Percentiles rank a stretch among this genome's conserved stretches.
Evolutionary conservation across 306 rosid species (phyloP).

Genomic region (Lotus japonicus): DNA sequence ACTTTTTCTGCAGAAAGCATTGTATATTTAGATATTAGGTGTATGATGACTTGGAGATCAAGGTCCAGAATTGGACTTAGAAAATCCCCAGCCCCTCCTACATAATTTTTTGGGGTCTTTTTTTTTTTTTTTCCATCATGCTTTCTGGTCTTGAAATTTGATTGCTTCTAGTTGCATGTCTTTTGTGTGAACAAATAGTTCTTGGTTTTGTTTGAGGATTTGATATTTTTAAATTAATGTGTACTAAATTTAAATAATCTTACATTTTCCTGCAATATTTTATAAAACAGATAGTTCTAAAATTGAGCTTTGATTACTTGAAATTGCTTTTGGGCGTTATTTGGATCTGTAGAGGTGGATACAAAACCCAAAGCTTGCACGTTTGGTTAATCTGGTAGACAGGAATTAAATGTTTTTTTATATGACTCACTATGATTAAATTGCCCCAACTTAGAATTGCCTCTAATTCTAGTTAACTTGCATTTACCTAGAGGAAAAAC

Average conservation of each 20-base stretch:
- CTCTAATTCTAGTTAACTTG: no score
- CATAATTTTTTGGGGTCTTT: not conserved
- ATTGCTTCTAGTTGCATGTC: not conserved
- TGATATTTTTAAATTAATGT: not conserved
- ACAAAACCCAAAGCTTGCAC: no score
- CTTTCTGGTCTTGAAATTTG: not conserved
- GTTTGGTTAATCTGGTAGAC: no score
- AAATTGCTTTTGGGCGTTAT: no score
- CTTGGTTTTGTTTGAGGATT: not conserved
- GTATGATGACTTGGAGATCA: not conserved
- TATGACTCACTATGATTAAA: no score
- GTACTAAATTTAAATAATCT: not conserved
- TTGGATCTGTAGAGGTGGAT: no score
- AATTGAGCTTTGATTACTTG: no score
- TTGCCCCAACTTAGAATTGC: no score
- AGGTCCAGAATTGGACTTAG: not conserved
- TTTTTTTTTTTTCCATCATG: no score
- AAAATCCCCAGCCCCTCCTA: not conserved
- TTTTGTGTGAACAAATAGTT: not conserved
- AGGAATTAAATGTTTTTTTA: no score
- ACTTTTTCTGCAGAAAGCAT: no score
- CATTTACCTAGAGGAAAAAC: constrained; percentile 31
- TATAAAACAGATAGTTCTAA: not conserved
- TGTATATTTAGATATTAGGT: not conserved
- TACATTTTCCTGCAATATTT: not conserved